Evolutionary conservation across 768 basidiomycete species (phyloP).

Genomic region (Epithele typhae): DNA sequence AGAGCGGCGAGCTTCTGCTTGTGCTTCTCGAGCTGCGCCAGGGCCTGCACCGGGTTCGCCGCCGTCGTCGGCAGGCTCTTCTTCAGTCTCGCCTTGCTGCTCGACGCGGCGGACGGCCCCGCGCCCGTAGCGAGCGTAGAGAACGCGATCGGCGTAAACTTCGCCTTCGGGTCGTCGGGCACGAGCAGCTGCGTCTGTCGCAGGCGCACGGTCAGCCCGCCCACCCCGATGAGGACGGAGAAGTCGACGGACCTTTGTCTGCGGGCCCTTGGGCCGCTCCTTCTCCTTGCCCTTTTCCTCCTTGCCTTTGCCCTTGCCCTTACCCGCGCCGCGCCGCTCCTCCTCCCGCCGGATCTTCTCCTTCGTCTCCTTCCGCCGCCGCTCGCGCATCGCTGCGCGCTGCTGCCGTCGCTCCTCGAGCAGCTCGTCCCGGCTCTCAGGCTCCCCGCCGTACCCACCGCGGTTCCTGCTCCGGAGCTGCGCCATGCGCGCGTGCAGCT

Average conservation of each 20-base stretch:
- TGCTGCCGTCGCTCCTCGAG: constrained; percentile 75
- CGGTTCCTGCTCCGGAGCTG: constrained; percentile 45
- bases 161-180: constrained; percentile 44
- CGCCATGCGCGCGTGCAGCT: constrained; percentile 72
- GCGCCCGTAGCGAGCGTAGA: constrained; percentile 48
- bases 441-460: constrained; percentile 28
- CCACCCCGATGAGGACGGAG: too few species aligned
- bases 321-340: constrained; percentile 47
- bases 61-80: constrained; percentile 62
- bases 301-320: constrained; percentile 40
- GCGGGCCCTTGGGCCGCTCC: constrained; percentile 36
- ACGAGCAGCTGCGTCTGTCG: constrained; percentile 69
- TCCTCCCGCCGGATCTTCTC: constrained; percentile 73
- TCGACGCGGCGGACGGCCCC: constrained; percentile 25
- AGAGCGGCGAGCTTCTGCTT: constrained; percentile 74
- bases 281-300: constrained; percentile 32
- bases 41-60: constrained; percentile 81
- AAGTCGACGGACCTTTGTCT: constrained; percentile 47
- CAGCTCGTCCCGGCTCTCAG: constrained; percentile 73
- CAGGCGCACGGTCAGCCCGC: too few species aligned
- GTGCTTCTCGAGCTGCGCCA: constrained; percentile 71
- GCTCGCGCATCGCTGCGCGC: constrained; percentile 80
- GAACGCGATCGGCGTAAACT: constrained; percentile 67
- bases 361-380: constrained; percentile 77
- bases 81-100: constrained; percentile 46